Evolutionary conservation across 805 yeast genomes (phyloP), one percentile per base, ranked within the genome.

Genomic region (Candida broadrunensis): DNA sequence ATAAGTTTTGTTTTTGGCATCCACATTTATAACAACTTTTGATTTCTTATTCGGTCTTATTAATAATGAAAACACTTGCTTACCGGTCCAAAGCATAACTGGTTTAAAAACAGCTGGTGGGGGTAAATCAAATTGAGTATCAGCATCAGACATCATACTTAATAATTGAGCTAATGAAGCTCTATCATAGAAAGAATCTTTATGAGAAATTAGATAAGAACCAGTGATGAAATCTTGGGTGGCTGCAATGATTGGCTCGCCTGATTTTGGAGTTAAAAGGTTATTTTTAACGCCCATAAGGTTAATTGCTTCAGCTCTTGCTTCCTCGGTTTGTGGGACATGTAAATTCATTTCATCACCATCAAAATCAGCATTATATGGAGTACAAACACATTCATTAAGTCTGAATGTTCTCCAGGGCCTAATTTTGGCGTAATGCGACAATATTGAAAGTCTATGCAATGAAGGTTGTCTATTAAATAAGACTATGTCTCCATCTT

Each of bases 341-440:
- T 93, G 99, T 58, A 93, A 73, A 63, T 93, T 93, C 99, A 93
- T 93, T 65, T 93, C 99, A 67, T 93, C 99, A 67, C 99, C 99
- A 65, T 93, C 99, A 61, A 93, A 93, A 77, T 93, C 99, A 30
- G 99, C 99, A 63, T 95, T 95, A 67, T 93, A 93, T 2, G 99
- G 99, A 0, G 99, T 93, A 70, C 99, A 93, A 8, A 93, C 99
- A 83, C 99, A 93, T 65, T 93, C 98, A 60, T 93, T 93, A 52
- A 93, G 75, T 51, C 99, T 75, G 70, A 93, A 88, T 2, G 99
- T 93, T 69, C 99, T 78, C 98, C 98, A 93, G 0, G 99, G 99
- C 57, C 96, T 78, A 53, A 93, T 83, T 58, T 88, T 90, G 35
- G 97, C 99, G 64, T 83, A 90, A 72, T 93, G 99, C 1, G 97